Percentiles rank a stretch among this genome's conserved stretches.
phyloP scores from a whole-genome alignment of 2,329 filamentous ascomycete genomes.

The Cytospora schulzeri region DNA sequence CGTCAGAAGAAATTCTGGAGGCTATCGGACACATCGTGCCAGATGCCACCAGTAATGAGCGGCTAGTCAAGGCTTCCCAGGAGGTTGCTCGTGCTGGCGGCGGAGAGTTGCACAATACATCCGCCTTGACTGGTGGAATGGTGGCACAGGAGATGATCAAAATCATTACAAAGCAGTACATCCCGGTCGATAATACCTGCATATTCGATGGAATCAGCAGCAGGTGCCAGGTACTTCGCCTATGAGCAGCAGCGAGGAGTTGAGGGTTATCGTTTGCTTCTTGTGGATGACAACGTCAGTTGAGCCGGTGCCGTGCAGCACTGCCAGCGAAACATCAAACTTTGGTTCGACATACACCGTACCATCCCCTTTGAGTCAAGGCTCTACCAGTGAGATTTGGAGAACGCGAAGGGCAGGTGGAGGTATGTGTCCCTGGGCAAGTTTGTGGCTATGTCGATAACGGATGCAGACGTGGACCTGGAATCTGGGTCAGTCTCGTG shows the following conservation, averaged over 20 bases:
- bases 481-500: conserved; percentile 11
- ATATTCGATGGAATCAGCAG: conserved; percentile 70
- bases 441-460: not conserved
- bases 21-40: conserved; percentile 47
- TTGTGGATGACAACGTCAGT: not conserved
- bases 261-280: not conserved
- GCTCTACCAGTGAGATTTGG: conserved; percentile 8
- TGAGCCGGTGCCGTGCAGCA: not conserved
- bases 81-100: conserved; percentile 77
- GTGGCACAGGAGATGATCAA: conserved; percentile 98
- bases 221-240: conserved; percentile 59
- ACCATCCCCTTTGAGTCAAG: conserved; percentile 17
- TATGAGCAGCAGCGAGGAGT: conserved; percentile 43
- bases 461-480: not conserved
- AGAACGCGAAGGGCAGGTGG: conserved; percentile 9
- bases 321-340: not conserved
- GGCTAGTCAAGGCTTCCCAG: conserved; percentile 56
- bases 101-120: conserved; percentile 90
- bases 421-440: conserved; percentile 3
- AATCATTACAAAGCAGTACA: conserved; percentile 73
- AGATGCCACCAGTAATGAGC: conserved; percentile 51
- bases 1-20: conserved; percentile 56
- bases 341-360: conserved; percentile 8
- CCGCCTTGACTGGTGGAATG: conserved; percentile 84
- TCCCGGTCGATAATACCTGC: conserved; percentile 71